phyloP scores from a whole-genome alignment of 352 stramenopile species.

The Globisporangium yorkense region DNA sequence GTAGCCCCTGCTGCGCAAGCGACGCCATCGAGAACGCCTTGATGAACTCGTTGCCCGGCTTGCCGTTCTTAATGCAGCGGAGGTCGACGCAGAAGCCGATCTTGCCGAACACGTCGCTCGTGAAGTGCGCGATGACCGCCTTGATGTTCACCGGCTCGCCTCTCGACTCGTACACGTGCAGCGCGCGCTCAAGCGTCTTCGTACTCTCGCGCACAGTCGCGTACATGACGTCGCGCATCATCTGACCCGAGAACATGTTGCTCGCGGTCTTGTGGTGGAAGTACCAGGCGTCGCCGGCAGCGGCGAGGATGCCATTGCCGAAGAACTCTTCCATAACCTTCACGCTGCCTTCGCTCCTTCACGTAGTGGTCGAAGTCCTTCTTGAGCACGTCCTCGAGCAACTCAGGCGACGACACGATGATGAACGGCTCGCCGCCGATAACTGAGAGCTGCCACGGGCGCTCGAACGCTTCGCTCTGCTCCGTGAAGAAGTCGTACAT shows the following conservation, averaged over 20 bases:
- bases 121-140: constrained; percentile 16
- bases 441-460: constrained; percentile 32
- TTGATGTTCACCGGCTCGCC: no score
- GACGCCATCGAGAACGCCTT: constrained; percentile 28
- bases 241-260: constrained; percentile 79
- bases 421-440: constrained; percentile 24
- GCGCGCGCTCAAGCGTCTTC: not conserved
- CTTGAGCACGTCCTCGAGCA: constrained; percentile 41
- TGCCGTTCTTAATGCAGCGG: not conserved
- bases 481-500: constrained; percentile 19
- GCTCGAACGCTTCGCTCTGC: constrained; percentile 11
- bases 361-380: constrained; percentile 59
- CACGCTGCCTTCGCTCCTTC: constrained; percentile 28
- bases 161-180: not conserved
- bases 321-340: constrained; percentile 46
- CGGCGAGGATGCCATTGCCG: constrained; percentile 44
- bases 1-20: constrained; percentile 9
- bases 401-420: constrained; percentile 27
- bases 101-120: not conserved
- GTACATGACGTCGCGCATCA: constrained; percentile 45
- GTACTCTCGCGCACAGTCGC: constrained; percentile 22
- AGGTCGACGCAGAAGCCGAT: constrained; percentile 29
- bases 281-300: constrained; percentile 39
- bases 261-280: constrained; percentile 75
- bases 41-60: constrained; percentile 24